Evolutionary conservation across 208 protist genomes (phyloP), one percentile per base, ranked within the genome.

Genomic region (Blechomonas ayalai): DNA sequence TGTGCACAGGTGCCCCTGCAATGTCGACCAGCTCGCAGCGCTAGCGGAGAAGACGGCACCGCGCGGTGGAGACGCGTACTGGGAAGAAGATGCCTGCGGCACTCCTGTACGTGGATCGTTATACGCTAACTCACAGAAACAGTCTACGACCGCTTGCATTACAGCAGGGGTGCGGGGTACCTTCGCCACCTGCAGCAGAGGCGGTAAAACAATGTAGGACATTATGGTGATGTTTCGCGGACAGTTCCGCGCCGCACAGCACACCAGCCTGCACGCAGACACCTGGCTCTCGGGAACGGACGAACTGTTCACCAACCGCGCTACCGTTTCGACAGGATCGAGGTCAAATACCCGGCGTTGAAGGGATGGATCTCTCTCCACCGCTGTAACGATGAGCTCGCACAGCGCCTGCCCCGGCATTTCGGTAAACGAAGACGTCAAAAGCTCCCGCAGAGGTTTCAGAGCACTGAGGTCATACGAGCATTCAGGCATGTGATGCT

Each of bases 311-410:
- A 58, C 56, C 28, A 90, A 49, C 13, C 68, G 67, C 33, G 67
- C 59, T 6, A 72, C 50, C 3, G 85, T 58, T 49, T 90, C 81
- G 3, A 90, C 42, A n/a, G 79, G 69, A 50, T 90, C 81, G 29
- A 85, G 25, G 32, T 81, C 40, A 20, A 83, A 66, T 23, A 85
- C 34, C 18, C 39, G 26, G 10, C 22, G 27, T 27, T 70, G 40
- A 22, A 54, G 15, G 28, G 35, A 19, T 1, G 48, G 40, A 6
- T 33, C 29, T 22, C 40, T 23, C 35, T 65, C 58, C 22, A 65
- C 12, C 18, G 43, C 32, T 23, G 29, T 56, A 39, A 60, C 67
- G 5, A 73, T 53, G 13, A 82, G 62, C 31, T 84, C 67, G 43
- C 77, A 86, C 46, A 90, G 77, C 9, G 59, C 51, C 43, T 66